Percentiles rank a stretch among this genome's conserved stretches.
phyloP scores from a whole-genome alignment of 2,329 filamentous ascomycete genomes.

The Phaeosphaeria sp. region DNA sequence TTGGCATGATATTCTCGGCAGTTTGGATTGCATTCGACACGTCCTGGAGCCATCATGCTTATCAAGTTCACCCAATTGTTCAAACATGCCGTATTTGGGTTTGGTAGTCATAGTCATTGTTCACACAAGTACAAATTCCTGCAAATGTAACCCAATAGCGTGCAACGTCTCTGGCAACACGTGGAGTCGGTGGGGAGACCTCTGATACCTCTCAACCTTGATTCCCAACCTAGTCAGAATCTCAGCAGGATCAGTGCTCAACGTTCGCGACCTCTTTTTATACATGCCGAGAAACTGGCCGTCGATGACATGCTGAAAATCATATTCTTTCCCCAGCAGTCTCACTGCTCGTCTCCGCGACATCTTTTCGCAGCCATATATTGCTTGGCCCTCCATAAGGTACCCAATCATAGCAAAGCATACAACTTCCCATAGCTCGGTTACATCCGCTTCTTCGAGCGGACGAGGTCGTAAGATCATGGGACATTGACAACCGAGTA shows the following conservation, averaged over 20 bases:
- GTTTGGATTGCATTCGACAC: too few relatives aligned
- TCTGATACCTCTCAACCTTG: conserved; percentile 8
- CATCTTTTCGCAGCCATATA: conserved; percentile 4
- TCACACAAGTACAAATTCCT: conserved; percentile 8
- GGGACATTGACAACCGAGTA: conserved; percentile 4
- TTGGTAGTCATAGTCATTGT: too few relatives aligned
- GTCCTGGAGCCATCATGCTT: too few relatives aligned
- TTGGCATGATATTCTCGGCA: too few relatives aligned
- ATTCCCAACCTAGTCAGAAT: conserved; percentile 8
- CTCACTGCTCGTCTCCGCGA: neutral
- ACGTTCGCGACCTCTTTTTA: neutral
- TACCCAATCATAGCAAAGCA: neutral
- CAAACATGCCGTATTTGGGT: too few relatives aligned
- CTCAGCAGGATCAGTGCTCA: conserved; percentile 5
- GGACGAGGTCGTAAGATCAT: neutral
- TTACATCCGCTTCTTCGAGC: neutral
- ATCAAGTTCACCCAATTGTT: too few relatives aligned
- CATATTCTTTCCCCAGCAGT: neutral
- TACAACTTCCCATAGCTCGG: conserved; percentile 5
- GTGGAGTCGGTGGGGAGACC: conserved; percentile 3
- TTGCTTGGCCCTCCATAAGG: conserved; percentile 8
- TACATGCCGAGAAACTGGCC: neutral
- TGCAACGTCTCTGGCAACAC: conserved; percentile 8
- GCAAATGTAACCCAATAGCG: conserved; percentile 4
- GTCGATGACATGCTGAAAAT: neutral